Evolutionary conservation across 345 rosid genomes (phyloP).

Genomic region (Fremontodendron californicum): DNA sequence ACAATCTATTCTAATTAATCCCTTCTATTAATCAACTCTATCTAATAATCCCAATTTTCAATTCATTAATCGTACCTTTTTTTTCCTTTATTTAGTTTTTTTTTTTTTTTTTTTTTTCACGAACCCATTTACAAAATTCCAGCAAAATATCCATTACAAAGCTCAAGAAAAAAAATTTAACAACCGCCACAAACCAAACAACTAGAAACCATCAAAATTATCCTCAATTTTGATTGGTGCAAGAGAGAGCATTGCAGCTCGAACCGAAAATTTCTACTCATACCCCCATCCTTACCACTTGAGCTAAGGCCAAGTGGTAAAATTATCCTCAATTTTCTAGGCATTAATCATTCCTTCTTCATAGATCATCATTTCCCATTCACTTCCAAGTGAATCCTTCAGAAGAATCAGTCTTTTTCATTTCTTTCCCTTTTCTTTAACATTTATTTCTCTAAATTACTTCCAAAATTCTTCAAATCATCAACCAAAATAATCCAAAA

Average conservation of each 20-base stretch:
- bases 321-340: not conserved
- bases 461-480: not conserved
- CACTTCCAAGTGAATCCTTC: not conserved
- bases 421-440: not conserved
- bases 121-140: not conserved
- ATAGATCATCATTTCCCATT: not conserved
- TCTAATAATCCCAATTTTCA: not conserved
- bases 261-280: not conserved
- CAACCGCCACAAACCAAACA: not conserved
- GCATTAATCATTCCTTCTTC: not conserved
- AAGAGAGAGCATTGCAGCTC: not conserved
- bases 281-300: not conserved
- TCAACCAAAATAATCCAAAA: not conserved
- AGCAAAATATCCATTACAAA: not conserved
- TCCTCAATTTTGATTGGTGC: not conserved
- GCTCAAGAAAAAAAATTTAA: not conserved
- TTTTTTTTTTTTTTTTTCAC: not conserved
- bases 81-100: not conserved
- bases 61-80: not conserved
- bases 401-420: not conserved
- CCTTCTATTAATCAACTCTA: not conserved
- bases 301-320: not conserved
- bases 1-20: not conserved
- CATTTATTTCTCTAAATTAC: not conserved
- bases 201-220: not conserved